Evolutionary conservation across 2,329 filamentous ascomycete genomes (phyloP), one percentile per base, ranked within the genome.

Genomic region (Fusarium nygamai): DNA sequence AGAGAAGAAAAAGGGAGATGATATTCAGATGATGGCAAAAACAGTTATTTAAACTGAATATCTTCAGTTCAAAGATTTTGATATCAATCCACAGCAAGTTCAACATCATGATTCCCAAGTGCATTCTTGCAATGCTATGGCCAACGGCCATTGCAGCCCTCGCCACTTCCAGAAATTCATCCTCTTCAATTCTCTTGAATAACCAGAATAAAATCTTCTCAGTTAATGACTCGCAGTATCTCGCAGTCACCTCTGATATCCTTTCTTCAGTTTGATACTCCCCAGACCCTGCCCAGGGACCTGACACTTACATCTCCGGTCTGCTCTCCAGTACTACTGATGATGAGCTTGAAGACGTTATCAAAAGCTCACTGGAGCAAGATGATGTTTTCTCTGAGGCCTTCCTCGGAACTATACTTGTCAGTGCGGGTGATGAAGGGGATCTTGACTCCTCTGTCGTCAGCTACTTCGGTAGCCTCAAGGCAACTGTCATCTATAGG

Each of bases 1-100:
- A 38, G 16, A 9, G 8, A 34, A 0, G 17, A n/a, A 6, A 19
- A 48, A 19, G 22, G 14, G 16, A 0, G 6, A 34, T 0, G 2
- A 4, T 51, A 24, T 19, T 34, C 0, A 19, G 4, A 10, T 24
- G 3, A 24, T 50, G 8, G 16, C 16, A 10, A n/a, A 6, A 34
- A 13, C 0, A 24, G 2, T 12, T 53, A 54, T 27, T 13, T 54
- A 38, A 54, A 12, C 24, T 12, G 2, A 17, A 5, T n/a, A 7
- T 22, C 7, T 22, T 22, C 10, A 7, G 12, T 4, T 5, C 0
- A 13, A 29, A 54, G 8, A 22, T 2, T 4, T 7, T n/a, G 11
- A 5, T n/a, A 4, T 22, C 5, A 29, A n/a, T 10, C 14, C 10
- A 22, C 4, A n/a, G 20, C 34, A n/a, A 29, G 6, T 29, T 13